Base-by-base conservation (phyloP, 2,329 filamentous ascomycete species). In the Aspergillus sclerotialis region DNA sequence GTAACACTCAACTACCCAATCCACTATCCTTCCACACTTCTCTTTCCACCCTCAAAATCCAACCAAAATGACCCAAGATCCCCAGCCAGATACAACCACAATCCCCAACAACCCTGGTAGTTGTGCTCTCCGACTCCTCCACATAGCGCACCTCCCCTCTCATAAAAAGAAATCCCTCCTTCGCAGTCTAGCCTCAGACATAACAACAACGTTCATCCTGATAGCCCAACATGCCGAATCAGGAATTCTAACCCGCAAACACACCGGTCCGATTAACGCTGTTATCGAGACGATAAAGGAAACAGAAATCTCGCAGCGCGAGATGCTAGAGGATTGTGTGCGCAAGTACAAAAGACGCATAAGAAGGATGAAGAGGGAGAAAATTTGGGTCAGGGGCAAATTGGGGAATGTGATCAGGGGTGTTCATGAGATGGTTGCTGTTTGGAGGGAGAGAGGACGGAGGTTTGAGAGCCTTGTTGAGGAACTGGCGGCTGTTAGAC, bases 141-240 rank as follows among this genome's bases (percentile, higher is more conserved):
- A 44, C 7, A 23, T 57, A 3, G 41, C 47, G 17, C 28, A 15
- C 7, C 40, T 50, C 32, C 37, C 45, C 15, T 29, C 45, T 1
- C 4, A 10, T 4, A 29, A 38, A 7, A 60, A 59, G 37, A 36
- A 39, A 5, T 26, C 39, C 6, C 39, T 54, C 8, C 41, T 61
- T 23, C 12, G 32, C 8, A 45, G 51, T 8, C 43, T 62, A 30
- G 50, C 56, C 12, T 36, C 48, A 21, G 55, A 63, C 30, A 56
- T 63, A 27, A 36, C 43, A 12, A 43, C 45, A 1, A 48, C 46
- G 3, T 52, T 63, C 13, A 48, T 52, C 28, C 44, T 36, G 19
- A 52, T 63, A 31, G 45, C 46, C 10, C 43, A 46, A 11, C 48
- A 56, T 12, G 28, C 48, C 11, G 42, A 44, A n/a, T 38, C 38